A percentile compares a stretch with the other conserved stretches of the same genome.
Conservation (phyloP, 73 alveolate genomes). For the Paramecium sexaurelia region DNA sequence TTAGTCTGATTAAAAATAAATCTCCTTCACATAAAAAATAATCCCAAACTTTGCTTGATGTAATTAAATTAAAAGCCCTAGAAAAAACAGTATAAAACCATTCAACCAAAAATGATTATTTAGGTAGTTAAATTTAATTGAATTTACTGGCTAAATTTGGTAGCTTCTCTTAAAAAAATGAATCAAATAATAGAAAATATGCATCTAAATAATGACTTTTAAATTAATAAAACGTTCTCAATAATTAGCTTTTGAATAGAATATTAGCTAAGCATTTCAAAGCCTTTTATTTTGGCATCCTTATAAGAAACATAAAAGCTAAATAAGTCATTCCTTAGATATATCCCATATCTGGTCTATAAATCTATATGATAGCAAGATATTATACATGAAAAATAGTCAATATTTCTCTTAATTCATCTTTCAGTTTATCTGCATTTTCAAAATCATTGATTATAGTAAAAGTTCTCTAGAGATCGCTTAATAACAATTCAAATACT, state of each 20-base stretch:
- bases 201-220: constrained; percentile 19
- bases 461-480: constrained; percentile 50
- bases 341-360: constrained; percentile 60
- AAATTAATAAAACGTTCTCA: constrained; percentile 16
- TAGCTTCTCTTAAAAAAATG: neutral
- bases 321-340: constrained; percentile 50
- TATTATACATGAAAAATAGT: constrained; percentile 7
- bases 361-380: neutral
- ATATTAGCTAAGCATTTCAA: constrained; percentile 42
- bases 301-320: constrained; percentile 32
- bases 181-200: constrained; percentile 10
- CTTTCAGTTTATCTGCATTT: constrained; percentile 20
- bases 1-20: neutral
- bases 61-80: constrained; percentile 31
- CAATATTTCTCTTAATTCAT: constrained; percentile 39
- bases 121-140: neutral
- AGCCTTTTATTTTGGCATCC: constrained; percentile 42
- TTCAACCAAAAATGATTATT: constrained; percentile 46
- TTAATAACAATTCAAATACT: constrained; percentile 1
- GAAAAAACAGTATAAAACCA: constrained; percentile 51
- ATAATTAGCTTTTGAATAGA: neutral
- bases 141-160: neutral
- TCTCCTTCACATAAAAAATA: constrained; percentile 52
- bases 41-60: constrained; percentile 53
- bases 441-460: constrained; percentile 55